phyloP scores from a whole-genome alignment of 768 basidiomycete species.

The Tulasnella sp. region DNA sequence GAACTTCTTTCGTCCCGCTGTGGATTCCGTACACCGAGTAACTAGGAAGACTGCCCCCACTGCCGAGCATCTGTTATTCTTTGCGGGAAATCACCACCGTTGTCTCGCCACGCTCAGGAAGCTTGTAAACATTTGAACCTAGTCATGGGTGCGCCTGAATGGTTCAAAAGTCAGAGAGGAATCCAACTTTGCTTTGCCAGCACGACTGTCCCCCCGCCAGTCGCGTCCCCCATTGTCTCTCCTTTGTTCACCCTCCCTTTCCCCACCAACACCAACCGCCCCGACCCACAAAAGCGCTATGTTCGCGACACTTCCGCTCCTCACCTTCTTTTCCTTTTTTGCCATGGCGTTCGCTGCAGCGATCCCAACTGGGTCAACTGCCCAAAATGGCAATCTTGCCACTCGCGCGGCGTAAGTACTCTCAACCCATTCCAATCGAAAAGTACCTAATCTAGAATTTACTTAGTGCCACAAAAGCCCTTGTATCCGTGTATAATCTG shows the following conservation, averaged over 20 bases:
- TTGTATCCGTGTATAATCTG: background rate
- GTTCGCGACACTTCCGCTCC: background rate
- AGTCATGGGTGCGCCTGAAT: background rate
- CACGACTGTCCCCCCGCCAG: constrained; percentile 1
- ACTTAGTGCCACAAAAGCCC: background rate
- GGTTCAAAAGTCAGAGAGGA: background rate
- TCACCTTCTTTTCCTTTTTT: background rate
- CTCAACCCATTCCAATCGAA: background rate
- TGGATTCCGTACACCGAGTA: background rate
- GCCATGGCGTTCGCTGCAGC: background rate
- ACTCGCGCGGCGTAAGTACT: background rate
- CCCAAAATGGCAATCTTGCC: background rate
- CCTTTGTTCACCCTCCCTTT: background rate
- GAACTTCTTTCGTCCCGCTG: background rate
- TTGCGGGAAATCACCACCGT: background rate
- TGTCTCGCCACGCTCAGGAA: background rate
- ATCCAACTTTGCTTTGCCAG: background rate
- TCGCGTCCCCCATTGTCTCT: background rate
- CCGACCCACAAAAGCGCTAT: background rate
- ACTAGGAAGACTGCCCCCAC: background rate
- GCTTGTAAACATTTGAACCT: background rate
- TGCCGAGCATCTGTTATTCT: background rate
- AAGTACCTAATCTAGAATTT: background rate
- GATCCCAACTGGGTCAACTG: background rate
- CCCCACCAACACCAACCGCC: background rate